phyloP scores from a whole-genome alignment of 2,329 filamentous ascomycete genomes.

The Penicillium verrucosum region DNA sequence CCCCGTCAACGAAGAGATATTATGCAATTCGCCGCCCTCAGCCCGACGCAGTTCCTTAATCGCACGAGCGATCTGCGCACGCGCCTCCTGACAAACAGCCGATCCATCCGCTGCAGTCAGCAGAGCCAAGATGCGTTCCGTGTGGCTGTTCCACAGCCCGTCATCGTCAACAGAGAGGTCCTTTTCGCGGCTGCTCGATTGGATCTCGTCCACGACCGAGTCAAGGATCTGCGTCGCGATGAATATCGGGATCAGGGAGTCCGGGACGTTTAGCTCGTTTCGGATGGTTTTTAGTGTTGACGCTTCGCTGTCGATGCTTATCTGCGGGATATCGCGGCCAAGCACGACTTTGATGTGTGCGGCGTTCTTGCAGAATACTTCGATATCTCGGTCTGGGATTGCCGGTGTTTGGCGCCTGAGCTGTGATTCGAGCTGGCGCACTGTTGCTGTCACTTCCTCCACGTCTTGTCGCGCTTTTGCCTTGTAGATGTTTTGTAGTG shows the following conservation, averaged over 20 bases:
- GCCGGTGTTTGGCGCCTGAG: slow-evolving; percentile 45
- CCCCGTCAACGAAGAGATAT: slow-evolving; percentile 80
- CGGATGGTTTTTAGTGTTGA: slow-evolving; percentile 45
- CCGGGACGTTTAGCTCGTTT: slow-evolving; percentile 41
- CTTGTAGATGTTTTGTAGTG: slow-evolving; percentile 91
- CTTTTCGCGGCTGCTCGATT: slow-evolving; percentile 33
- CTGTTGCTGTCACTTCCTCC: slow-evolving; percentile 66
- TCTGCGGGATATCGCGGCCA: slow-evolving; percentile 55
- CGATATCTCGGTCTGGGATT: slow-evolving; percentile 71
- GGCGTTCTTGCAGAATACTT: slow-evolving; percentile 92
- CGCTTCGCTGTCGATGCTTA: slow-evolving; percentile 31
- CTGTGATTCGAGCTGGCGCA: slow-evolving; percentile 55
- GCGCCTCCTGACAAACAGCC: slow-evolving; percentile 49
- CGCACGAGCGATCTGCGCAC: slow-evolving; percentile 53
- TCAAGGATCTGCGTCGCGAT: slow-evolving; percentile 56
- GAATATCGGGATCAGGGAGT: slow-evolving; percentile 66
- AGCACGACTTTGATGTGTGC: slow-evolving; percentile 87
- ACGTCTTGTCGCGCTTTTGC: slow-evolving; percentile 75
- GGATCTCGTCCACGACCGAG: slow-evolving; percentile 53
- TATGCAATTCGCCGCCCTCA: slow-evolving; percentile 83
- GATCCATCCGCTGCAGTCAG: slow-evolving; percentile 41
- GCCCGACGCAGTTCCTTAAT: slow-evolving; percentile 70
- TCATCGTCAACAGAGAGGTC: slow-evolving; percentile 33
- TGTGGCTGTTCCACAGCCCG: slow-evolving; percentile 31
- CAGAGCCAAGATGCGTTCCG: slow-evolving; percentile 27